phyloP scores from a whole-genome alignment of 1,284 basidiomycete species.

The Melampsora allii-populina region DNA sequence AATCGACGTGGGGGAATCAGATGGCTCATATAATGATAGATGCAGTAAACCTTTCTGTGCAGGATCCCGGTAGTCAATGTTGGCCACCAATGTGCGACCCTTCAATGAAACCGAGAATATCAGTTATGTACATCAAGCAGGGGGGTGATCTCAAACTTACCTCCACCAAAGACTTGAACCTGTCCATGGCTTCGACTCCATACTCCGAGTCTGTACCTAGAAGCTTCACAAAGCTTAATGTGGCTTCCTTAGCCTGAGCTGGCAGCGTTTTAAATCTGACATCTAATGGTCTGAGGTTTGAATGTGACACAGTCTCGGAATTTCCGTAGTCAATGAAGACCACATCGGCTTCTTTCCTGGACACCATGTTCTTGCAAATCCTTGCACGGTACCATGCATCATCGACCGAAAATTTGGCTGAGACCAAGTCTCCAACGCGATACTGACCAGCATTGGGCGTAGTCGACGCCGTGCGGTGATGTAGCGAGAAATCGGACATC shows the following conservation, averaged over 20 bases:
- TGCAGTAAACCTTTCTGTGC: slow-evolving; percentile 64
- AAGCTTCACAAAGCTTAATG: slow-evolving; percentile 75
- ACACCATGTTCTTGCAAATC: slow-evolving; percentile 66
- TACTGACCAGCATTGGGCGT: slow-evolving; percentile 65
- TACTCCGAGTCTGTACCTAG: slow-evolving; percentile 75
- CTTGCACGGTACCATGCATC: slow-evolving; percentile 91
- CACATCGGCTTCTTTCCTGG: slow-evolving; percentile 81
- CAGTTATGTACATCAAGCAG: not conserved
- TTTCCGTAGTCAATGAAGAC: slow-evolving; percentile 51
- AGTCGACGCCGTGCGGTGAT: slow-evolving; percentile 68
- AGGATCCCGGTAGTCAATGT: slow-evolving; percentile 74
- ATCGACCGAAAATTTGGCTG: slow-evolving; percentile 75
- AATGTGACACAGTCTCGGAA: slow-evolving; percentile 48
- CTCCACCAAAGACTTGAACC: slow-evolving; percentile 68
- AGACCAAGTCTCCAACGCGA: slow-evolving; percentile 73
- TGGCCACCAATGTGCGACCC: slow-evolving; percentile 82
- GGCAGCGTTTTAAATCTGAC: slow-evolving; percentile 76
- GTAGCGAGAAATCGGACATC: slow-evolving; percentile 85
- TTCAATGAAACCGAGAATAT: slow-evolving; percentile 25
- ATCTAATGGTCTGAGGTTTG: slow-evolving; percentile 68
- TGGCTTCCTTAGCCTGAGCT: slow-evolving; percentile 60
- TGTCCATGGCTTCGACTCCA: slow-evolving; percentile 72
- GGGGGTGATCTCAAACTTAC: not conserved
- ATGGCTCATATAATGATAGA: slow-evolving; percentile 79
- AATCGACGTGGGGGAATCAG: slow-evolving; percentile 62